Evolutionary conservation across 805 yeast species (phyloP).

Genomic region (Zygotorulaspora danielsina): DNA sequence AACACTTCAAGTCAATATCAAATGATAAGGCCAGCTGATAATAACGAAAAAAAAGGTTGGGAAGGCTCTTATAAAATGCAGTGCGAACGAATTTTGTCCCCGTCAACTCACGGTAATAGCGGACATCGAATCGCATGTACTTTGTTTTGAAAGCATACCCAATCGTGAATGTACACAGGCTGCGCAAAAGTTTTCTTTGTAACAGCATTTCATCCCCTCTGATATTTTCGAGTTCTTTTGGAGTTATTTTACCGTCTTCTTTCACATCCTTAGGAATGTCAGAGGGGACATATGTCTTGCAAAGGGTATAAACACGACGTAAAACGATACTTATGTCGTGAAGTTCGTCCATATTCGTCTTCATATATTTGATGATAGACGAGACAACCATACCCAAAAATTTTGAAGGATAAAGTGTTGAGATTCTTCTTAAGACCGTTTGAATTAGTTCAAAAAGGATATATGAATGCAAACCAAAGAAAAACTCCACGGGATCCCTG

Average conservation of each 20-base stretch:
- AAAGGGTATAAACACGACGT: constrained; percentile 62
- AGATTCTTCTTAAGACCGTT: constrained; percentile 54
- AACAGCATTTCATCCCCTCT: constrained; percentile 54
- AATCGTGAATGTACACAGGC: constrained; percentile 53
- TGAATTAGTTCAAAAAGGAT: constrained; percentile 60
- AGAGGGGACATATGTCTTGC: constrained; percentile 54
- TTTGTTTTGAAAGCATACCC: constrained; percentile 37
- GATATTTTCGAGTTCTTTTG: constrained; percentile 41
- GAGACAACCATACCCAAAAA: constrained; percentile 67
- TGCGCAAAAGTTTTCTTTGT: constrained; percentile 61
- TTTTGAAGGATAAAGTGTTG: constrained; percentile 72
- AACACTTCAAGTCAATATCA: constrained; percentile 55
- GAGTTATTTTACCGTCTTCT: constrained; percentile 22
- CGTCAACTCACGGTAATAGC: constrained; percentile 22
- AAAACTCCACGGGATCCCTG: constrained; percentile 29
- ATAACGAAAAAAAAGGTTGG: constrained; percentile 39
- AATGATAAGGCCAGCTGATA: constrained; percentile 53
- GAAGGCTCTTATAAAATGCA: constrained; percentile 22
- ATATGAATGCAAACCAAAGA: constrained; percentile 58
- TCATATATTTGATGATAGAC: constrained; percentile 51
- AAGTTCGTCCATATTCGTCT: constrained; percentile 37
- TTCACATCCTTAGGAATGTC: constrained; percentile 37
- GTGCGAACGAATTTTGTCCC: constrained; percentile 25
- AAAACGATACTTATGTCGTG: constrained; percentile 41
- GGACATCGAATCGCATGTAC: constrained; percentile 24